Evolutionary conservation across 257 asterid genomes (phyloP), one percentile per base, ranked within the genome.

Genomic region (Voacanga thouarsii): DNA sequence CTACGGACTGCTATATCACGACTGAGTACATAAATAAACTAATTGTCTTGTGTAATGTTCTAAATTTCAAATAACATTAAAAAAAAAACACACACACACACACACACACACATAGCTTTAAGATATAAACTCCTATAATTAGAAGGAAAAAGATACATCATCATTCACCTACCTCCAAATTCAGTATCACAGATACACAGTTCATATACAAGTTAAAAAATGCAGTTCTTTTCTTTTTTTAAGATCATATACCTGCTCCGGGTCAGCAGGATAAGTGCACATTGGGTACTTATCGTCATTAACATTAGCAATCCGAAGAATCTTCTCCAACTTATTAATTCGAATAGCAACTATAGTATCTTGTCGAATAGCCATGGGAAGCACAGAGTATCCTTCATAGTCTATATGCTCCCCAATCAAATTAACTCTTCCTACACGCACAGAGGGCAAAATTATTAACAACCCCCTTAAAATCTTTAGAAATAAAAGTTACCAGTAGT

Each of bases 341-440:
- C 97, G 89, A 67, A 93, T 93, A 0, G 95, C 99, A 75, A 96
- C 97, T n/a, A 96, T 92, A 0, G 98, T 89, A 57, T 93, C 99
- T 78, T 93, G 99, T 85, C 99, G 88, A 79, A 96, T 92, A 47
- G 97, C 99, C 99, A 96, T 93, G 10, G 98, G 99, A 88, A 93
- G 86, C 63, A 96, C 99, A 3, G 99, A 96, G 88, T 96, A 96
- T 1, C 98, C 99, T 84, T 96, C 99, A 74, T 96, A 96, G 75
- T 96, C 99, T 81, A 96, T 89, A 82, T 96, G 99, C 85, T 96
- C 99, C 69, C 99, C 99, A 18, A 96, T 96, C 94, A 96, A 87
- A 87, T 96, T 96, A 86, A 96, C 99, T 85, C 99, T 89, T 83
- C 99, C 99, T 93, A 66, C 79, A 72, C 76, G n/a, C 18, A 45